These are phyloP conservation scores for Komagataella pastoris DNA, from an alignment of 805 yeast species.

Conservation along the genomic window DNA sequence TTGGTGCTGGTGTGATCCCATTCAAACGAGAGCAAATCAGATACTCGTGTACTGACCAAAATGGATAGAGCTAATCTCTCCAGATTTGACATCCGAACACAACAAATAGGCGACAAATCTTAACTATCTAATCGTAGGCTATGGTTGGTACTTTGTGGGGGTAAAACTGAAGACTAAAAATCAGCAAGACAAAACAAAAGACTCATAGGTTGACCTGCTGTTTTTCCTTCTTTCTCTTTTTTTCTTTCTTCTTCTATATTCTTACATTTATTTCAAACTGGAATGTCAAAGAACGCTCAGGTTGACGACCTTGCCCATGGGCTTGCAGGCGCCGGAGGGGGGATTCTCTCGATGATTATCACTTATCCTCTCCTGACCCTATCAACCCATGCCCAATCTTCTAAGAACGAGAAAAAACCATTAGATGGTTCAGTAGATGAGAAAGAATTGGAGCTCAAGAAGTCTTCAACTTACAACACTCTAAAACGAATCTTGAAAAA, in stretches of 20 bases:
- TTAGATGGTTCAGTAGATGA: slow-evolving; percentile 7
- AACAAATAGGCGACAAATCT: neutral
- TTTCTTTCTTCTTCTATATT: neutral
- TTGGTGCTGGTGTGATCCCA: neutral
- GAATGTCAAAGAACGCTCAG: slow-evolving; percentile 1
- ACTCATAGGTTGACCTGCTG: neutral
- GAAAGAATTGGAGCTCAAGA: slow-evolving; percentile 1
- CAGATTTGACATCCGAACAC: neutral
- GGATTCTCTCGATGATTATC: slow-evolving; percentile 73
- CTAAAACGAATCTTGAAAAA: slow-evolving; percentile 33
- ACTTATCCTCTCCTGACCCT: slow-evolving; percentile 85
- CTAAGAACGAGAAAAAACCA: slow-evolving; percentile 12
- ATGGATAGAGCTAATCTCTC: neutral
- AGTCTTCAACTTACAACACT: slow-evolving; percentile 7
- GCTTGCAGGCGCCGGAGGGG: slow-evolving; percentile 90
- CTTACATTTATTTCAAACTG: neutral
- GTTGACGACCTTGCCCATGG: slow-evolving; percentile 65
- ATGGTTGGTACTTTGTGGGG: neutral
- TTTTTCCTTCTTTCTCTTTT: neutral
- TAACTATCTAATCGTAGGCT: slow-evolving; percentile 1
- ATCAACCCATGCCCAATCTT: slow-evolving; percentile 83
- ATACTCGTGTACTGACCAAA: neutral
- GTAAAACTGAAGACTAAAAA: neutral
- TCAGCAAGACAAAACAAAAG: neutral
- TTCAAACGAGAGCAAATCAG: neutral